Conservation (phyloP, 2,329 filamentous ascomycete genomes). For the Ceratocystis lukuohia region DNA sequence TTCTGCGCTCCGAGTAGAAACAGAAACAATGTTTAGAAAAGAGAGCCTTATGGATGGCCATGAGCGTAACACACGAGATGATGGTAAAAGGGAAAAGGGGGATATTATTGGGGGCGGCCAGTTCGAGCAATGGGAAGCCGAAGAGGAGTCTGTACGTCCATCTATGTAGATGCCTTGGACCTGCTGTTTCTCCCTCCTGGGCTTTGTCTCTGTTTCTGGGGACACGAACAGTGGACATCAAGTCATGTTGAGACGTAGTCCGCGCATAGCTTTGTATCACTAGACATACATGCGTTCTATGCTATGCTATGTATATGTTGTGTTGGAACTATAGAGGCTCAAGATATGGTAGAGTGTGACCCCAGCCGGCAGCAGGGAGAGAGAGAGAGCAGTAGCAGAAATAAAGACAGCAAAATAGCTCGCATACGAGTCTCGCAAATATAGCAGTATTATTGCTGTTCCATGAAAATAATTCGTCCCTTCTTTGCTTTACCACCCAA, state of each 20-base stretch:
- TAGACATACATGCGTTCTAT: background rate
- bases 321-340: too few species aligned
- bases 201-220: background rate
- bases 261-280: background rate
- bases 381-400: background rate
- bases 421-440: background rate
- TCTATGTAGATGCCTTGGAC: too few species aligned
- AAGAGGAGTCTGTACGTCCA: background rate
- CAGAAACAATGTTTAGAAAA: conserved; percentile 6
- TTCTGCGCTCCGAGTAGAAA: background rate
- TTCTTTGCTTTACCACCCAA: background rate
- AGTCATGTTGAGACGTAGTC: background rate
- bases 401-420: background rate
- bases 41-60: background rate
- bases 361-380: background rate
- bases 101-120: background rate
- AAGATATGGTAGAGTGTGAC: too few species aligned
- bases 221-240: background rate
- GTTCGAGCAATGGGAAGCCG: background rate
- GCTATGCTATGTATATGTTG: background rate
- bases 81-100: too few species aligned
- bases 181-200: too few species aligned
- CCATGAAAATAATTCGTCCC: background rate
- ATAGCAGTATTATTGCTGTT: background rate
- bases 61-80: too few species aligned